A percentile compares a stretch with the other conserved stretches of the same genome.
phyloP scores from a whole-genome alignment of 139 green algal genomes.

The Raphidocelis subcapitata region DNA sequence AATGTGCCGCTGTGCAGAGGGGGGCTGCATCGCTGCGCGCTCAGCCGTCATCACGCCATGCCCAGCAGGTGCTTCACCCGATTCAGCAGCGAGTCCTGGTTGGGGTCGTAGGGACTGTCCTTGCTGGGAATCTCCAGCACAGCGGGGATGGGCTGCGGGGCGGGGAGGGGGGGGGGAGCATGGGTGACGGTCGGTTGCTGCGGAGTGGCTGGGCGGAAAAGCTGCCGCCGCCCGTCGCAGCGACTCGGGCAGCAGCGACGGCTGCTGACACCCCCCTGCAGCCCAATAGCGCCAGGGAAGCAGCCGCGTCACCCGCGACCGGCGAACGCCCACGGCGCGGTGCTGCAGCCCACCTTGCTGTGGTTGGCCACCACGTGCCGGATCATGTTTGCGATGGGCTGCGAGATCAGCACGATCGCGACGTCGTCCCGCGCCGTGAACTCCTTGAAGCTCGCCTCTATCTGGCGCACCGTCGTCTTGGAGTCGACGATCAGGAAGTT shows the following conservation, averaged over 20 bases:
- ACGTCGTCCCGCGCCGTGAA: slow-evolving; percentile 92
- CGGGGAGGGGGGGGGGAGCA: not conserved
- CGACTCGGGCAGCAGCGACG: no score
- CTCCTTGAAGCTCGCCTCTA: slow-evolving; percentile 94
- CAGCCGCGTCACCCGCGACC: no score
- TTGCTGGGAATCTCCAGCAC: slow-evolving; percentile 96
- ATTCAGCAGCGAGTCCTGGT: slow-evolving; percentile 87
- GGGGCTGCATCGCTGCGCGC: no score
- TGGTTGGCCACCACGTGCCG: slow-evolving; percentile 80
- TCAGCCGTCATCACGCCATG: slow-evolving; percentile 10
- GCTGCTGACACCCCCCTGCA: no score
- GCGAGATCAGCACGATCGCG: slow-evolving; percentile 94
- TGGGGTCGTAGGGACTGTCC: slow-evolving; percentile 95
- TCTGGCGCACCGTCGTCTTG: slow-evolving; percentile 77
- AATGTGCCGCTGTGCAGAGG: no score
- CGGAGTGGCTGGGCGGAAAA: no score
- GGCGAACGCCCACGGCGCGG: not conserved
- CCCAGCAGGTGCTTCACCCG: slow-evolving; percentile 93
- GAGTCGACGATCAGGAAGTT: slow-evolving; percentile 97
- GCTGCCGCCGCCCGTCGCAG: no score
- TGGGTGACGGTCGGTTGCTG: no score
- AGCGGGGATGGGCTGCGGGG: slow-evolving; percentile 77
- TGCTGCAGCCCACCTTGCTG: slow-evolving; percentile 52
- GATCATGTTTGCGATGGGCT: slow-evolving; percentile 88
- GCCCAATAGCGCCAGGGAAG: no score